phyloP scores from a whole-genome alignment of 768 basidiomycete genomes.

The Calocybe gangraenosa region DNA sequence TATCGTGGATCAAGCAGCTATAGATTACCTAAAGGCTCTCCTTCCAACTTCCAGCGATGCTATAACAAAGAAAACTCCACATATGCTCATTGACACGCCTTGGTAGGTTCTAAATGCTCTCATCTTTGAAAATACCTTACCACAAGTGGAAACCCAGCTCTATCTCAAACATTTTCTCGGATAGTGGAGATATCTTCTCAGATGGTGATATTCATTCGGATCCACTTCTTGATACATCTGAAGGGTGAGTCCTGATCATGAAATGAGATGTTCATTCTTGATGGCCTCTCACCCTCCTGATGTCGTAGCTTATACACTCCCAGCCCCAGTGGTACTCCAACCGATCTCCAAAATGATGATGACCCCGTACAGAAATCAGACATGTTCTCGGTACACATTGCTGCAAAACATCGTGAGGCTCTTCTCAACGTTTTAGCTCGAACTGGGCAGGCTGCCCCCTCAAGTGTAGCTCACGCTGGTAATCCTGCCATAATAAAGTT shows the following conservation, averaged over 20 bases:
- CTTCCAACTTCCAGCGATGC: constrained; percentile 24
- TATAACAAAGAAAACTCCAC: background rate
- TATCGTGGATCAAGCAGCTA: constrained; percentile 31
- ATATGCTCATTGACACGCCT: background rate
- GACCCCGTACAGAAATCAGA: background rate
- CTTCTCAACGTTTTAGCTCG: constrained; percentile 5
- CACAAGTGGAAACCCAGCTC: too few species aligned
- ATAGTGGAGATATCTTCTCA: too few species aligned
- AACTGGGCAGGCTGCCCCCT: constrained; percentile 12
- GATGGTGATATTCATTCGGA: too few species aligned
- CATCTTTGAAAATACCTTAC: background rate
- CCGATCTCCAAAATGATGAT: background rate
- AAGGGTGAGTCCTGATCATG: too few species aligned
- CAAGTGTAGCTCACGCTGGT: background rate
- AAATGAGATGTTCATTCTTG: too few species aligned
- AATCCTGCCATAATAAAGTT: background rate
- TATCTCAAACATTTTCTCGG: background rate
- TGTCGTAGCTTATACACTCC: too few species aligned
- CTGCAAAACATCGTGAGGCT: background rate
- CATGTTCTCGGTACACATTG: background rate
- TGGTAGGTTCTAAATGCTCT: background rate
- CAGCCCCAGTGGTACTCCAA: too few species aligned
- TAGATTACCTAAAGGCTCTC: constrained; percentile 39
- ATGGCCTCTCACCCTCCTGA: too few species aligned
- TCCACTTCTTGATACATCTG: too few species aligned